Evolutionary conservation across 257 asterid genomes (phyloP), one percentile per base, ranked within the genome.

Genomic region (Scutellaria baicalensis): DNA sequence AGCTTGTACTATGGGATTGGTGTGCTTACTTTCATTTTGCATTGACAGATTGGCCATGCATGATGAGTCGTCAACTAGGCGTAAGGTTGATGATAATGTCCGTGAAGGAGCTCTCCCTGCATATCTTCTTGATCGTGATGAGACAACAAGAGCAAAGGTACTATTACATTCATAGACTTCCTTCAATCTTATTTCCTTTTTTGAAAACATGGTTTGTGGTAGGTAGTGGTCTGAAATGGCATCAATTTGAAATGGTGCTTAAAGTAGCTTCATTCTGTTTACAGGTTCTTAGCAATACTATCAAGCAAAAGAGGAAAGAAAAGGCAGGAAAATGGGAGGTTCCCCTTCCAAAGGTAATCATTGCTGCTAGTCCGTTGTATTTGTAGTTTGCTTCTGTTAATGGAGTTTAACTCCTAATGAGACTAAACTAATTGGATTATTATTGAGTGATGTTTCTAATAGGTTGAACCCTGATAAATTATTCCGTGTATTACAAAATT

Each of bases 271-370:
- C 64, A 48, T 72, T 58, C 33, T 31, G 18, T 17, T 9, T 70
- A 69, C 84, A 91, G 99, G 85, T 83, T 59, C 93, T 94, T 52
- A 94, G 97, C 92, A 91, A 94, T 76, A 89, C 97, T 14, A 82
- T 94, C 49, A 94, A 94, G 82, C 99, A 94, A 74, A 94, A 94
- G 85, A 83, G 96, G 78, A 93, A 93, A 76, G 97, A 91, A 77
- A 94, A 86, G 77, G 99, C 99, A 44, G 99, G 99, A 54, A 91
- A 89, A 80, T 94, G 99, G 99, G 97, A 91, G 64, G 99, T 94
- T 66, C 99, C 97, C 74, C 83, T 94, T 27, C 99, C 99, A 36
- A 94, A 94, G 97, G 99, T 93, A 80, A 14, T 68, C 56, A 14
- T 9, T 23, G 36, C 69, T 5, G 51, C 38, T 74, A 40, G 12